A percentile compares a stretch with the other conserved stretches of the same genome.
Evolutionary conservation across 768 basidiomycete genomes (phyloP).

Genomic region (Auricularia auricula-judae): DNA sequence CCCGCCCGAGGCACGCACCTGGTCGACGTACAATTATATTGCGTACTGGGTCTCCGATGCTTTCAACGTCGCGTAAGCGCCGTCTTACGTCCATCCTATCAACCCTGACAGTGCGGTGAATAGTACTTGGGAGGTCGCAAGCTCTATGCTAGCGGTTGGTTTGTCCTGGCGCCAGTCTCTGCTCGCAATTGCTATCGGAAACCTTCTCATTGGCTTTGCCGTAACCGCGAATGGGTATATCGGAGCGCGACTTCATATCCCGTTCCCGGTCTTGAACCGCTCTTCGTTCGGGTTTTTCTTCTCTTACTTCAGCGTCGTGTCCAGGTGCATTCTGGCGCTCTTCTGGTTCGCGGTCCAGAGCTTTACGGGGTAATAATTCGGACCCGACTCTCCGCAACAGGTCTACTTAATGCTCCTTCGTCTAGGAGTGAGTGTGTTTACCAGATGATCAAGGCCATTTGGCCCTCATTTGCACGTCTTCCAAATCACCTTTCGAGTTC

Average conservation of each 20-base stretch:
- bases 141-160: constrained; percentile 65
- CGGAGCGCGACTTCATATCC: constrained; percentile 66
- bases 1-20: constrained; percentile 46
- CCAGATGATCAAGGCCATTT: constrained; percentile 49
- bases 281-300: constrained; percentile 88
- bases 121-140: constrained; percentile 31
- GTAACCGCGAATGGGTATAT: constrained; percentile 72
- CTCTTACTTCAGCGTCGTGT: constrained; percentile 76
- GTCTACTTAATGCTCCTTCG: constrained; percentile 5
- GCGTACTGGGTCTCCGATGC: constrained; percentile 39
- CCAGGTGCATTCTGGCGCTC: constrained; percentile 32
- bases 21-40: constrained; percentile 58
- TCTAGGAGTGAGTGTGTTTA: constrained; percentile 57
- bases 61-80: constrained; percentile 4
- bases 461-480: constrained; percentile 57
- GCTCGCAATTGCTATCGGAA: constrained; percentile 59
- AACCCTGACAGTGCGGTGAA: neutral
- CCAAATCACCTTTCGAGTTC: constrained; percentile 50
- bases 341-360: constrained; percentile 52
- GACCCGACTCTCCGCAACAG: neutral
- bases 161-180: constrained; percentile 50
- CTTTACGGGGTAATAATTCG: constrained; percentile 6
- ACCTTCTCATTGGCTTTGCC: constrained; percentile 60
- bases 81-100: constrained; percentile 9
- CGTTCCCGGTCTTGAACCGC: constrained; percentile 66